Percentiles rank a stretch among this genome's conserved stretches.
Evolutionary conservation across 345 rosid species (phyloP).

Genomic region (Gynandropsis gynandra): DNA sequence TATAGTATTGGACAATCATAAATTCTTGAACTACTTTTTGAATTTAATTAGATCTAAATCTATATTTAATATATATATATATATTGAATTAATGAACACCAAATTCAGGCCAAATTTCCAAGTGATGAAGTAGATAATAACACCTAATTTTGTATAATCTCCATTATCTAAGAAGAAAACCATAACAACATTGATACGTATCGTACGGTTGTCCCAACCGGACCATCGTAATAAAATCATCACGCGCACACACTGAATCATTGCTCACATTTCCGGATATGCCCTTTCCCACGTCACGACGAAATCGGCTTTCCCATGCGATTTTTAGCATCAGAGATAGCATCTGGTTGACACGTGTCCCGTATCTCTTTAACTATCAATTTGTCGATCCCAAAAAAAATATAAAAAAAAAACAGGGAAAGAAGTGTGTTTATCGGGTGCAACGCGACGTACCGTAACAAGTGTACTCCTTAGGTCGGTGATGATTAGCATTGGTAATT

Average conservation of each 20-base stretch:
- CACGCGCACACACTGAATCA: constrained; percentile 14
- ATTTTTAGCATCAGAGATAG: constrained; percentile 15
- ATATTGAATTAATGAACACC: too few species aligned
- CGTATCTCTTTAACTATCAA: neutral
- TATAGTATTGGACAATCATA: too few species aligned
- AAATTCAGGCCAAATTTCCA: too few species aligned
- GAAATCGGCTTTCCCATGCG: constrained; percentile 21
- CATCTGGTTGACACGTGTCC: constrained; percentile 17
- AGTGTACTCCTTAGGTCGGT: neutral
- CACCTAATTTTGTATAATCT: too few species aligned
- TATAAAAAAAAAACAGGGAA: neutral
- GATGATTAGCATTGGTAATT: neutral
- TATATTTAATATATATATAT: too few species aligned
- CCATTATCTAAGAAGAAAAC: too few species aligned
- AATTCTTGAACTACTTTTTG: too few species aligned
- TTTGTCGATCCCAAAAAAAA: constrained; percentile 23
- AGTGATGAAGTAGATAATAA: too few species aligned
- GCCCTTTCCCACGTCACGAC: constrained; percentile 19
- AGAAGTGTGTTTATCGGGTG: constrained; percentile 16
- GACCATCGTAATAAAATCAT: constrained; percentile 6
- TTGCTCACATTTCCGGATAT: too few species aligned
- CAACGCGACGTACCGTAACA: constrained; percentile 28
- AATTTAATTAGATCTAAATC: too few species aligned
- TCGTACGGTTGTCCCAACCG: constrained; percentile 27
- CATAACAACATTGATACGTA: too few species aligned